Base-by-base conservation (phyloP, 257 asterid genomes). In the Coffea eugenioides region DNA sequence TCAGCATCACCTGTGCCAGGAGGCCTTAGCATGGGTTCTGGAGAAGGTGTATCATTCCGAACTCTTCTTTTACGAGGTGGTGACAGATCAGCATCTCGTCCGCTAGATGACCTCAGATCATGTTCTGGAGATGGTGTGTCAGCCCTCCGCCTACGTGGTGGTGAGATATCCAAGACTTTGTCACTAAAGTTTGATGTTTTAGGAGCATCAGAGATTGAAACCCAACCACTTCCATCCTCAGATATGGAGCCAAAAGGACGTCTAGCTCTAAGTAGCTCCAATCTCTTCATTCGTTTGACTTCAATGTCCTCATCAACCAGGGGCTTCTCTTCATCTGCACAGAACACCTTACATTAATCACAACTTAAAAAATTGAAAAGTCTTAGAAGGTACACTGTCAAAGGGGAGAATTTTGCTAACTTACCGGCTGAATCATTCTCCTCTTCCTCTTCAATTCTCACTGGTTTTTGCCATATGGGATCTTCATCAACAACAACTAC, bases 181-280 rank as follows among this genome's bases (percentile, higher is more conserved):
- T 77, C 78, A 75, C 79, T 84, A 12, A 87, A 69, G 65, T 66
- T 78, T 49, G 67, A 16, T 4, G 21, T 51, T 62, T 78, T 82
- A 31, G 90, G 75, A 61, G 64, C 59, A 46, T 77, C 82, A 49
- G 94, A 83, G 11, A 93, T 80, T 31, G 97, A 80, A 52, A 93
- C 82, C 99, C 98, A 95, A 73, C 99, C 99, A 88, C 98, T 93
- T 83, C 98, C 98, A 87, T 95, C 97, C 86, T 95, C 98, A 41
- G 97, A 90, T 81, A 92, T 87, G 77, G 85, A 82, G 66, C 97
- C 98, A 77, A 80, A 87, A 45, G 94, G 93, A 10, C 94, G 90
- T 82, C 86, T 85, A 5, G 88, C 65, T 65, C 82, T 86, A 59
- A 93, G 84, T 78, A 83, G 81, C 88, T 94, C 98, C 72, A 93